Percentiles rank a stretch among this genome's conserved stretches.
Evolutionary conservation across 2,329 filamentous ascomycete genomes (phyloP).

Genomic region (Acephala macrosclerotiorum): DNA sequence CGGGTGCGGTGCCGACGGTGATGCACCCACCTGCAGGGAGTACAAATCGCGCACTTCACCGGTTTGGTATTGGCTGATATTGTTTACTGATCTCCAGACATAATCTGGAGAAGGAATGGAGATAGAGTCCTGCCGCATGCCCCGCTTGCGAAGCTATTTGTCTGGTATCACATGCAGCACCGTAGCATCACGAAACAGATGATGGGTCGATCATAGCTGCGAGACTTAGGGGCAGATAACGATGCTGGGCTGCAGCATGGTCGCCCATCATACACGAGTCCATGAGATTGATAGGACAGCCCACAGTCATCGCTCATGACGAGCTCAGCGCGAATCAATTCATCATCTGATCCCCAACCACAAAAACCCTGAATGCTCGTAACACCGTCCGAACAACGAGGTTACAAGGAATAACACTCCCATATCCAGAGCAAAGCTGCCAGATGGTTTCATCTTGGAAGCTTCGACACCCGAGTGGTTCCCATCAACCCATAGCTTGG

Average conservation of each 20-base stretch:
- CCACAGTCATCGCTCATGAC: neutral
- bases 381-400: neutral
- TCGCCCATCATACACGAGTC: no score
- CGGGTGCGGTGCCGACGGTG: no score
- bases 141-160: neutral
- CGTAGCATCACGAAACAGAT: neutral
- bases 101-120: neutral
- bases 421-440: neutral
- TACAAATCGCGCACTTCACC: conserved; percentile 1
- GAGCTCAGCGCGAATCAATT: neutral
- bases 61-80: neutral
- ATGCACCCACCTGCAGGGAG: no score
- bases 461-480: conserved; percentile 6
- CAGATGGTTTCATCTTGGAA: neutral
- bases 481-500: conserved; percentile 2
- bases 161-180: neutral
- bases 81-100: neutral
- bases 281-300: neutral
- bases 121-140: conserved; percentile 3
- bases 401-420: neutral
- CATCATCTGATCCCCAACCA: neutral
- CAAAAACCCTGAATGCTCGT: neutral
- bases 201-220: neutral
- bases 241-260: neutral
- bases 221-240: neutral